Conservation (phyloP, 495 filamentous ascomycete genomes). For the Aspergillus ostianus region DNA sequence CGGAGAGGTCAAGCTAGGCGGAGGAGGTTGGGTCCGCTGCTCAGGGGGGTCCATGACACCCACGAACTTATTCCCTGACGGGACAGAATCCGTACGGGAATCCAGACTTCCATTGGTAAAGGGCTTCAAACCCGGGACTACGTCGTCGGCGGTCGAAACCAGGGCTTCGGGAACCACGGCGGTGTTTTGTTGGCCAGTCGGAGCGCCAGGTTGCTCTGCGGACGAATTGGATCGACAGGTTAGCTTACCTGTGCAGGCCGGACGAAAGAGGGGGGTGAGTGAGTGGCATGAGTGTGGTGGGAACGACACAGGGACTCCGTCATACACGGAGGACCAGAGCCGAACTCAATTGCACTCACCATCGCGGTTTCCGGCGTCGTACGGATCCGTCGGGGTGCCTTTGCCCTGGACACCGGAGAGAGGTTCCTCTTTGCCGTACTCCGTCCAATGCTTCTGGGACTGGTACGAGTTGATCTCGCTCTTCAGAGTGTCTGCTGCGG, state of each 20-base stretch:
- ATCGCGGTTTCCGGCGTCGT: constrained; percentile 44
- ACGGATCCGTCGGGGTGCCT: constrained; percentile 39
- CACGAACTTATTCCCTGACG: neutral
- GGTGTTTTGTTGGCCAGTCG: constrained; percentile 24
- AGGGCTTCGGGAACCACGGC: constrained; percentile 16
- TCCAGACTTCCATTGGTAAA: neutral
- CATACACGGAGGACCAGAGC: neutral
- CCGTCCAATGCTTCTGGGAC: constrained; percentile 9
- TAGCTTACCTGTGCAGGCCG: neutral
- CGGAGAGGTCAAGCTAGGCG: neutral
- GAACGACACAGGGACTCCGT: neutral
- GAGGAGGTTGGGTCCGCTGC: neutral
- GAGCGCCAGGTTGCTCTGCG: constrained; percentile 37
- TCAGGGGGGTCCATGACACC: neutral
- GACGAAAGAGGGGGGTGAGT: neutral
- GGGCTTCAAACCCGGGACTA: neutral
- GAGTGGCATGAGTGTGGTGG: neutral
- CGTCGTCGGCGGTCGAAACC: constrained; percentile 12
- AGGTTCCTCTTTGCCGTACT: constrained; percentile 38
- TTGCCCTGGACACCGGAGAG: constrained; percentile 42
- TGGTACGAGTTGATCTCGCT: constrained; percentile 23
- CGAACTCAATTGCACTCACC: constrained; percentile 25
- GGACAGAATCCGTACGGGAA: too few relatives aligned
- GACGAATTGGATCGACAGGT: neutral
- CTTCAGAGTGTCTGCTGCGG: constrained; percentile 37